Percentiles rank a stretch among this genome's conserved stretches.
Conservation (phyloP, 371 early-diverging fungal species). For the Lichtheimia ornata region DNA sequence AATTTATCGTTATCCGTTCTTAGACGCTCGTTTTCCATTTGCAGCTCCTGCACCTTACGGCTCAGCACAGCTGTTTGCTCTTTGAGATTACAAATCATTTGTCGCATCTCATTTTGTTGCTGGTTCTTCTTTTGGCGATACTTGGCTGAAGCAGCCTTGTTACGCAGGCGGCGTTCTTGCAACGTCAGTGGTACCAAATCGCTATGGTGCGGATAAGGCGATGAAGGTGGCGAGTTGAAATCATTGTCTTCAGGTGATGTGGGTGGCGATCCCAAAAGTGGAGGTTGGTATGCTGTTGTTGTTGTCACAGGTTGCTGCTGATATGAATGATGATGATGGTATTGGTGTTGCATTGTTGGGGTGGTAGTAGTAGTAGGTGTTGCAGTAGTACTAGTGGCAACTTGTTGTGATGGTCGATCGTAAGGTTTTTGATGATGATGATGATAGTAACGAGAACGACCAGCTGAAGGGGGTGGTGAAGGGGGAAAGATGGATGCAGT, state of each 20-base stretch:
- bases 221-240: conserved; percentile 26
- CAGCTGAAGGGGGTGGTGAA: conserved; percentile 20
- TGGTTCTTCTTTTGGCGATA: conserved; percentile 67
- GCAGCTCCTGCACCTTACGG: conserved; percentile 53
- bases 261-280: conserved; percentile 33
- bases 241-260: conserved; percentile 36
- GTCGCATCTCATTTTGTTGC: conserved; percentile 62
- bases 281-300: neutral
- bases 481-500: conserved; percentile 22
- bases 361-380: no score
- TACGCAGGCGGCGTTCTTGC: conserved; percentile 58
- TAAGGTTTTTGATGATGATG: conserved; percentile 2
- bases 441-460: conserved; percentile 22
- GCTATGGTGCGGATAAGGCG: conserved; percentile 15
- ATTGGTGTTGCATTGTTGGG: no score
- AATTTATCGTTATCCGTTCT: conserved; percentile 52
- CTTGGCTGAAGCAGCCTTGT: conserved; percentile 68
- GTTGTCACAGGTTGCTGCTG: conserved; percentile 2
- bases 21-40: conserved; percentile 53
- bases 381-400: no score
- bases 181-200: conserved; percentile 38
- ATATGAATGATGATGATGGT: conserved; percentile 13
- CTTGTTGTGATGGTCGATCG: no score
- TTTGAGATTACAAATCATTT: conserved; percentile 48
- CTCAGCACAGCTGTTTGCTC: conserved; percentile 55